Base-by-base conservation (phyloP, 768 basidiomycete genomes). In the Gloeopeniophorella convolvens region DNA sequence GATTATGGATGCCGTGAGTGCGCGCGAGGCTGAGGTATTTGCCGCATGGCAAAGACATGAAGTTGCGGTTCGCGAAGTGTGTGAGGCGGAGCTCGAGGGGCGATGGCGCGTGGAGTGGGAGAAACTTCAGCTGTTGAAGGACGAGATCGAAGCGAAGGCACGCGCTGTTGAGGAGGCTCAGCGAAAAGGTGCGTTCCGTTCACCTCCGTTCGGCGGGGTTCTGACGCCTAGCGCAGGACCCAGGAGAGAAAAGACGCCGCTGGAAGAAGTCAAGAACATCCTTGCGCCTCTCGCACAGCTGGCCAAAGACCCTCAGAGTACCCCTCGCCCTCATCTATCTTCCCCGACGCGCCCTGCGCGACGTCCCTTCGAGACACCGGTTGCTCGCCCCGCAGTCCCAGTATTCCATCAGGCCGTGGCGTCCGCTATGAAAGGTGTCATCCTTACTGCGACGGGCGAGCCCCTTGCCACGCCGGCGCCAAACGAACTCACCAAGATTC, bases 381-480 rank as follows among this genome's bases (percentile, higher is more conserved):
- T 75, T 12, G 70, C 64, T 24, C 74, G 77, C 26, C 54, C 67
- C 5, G 58, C 63, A 10, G 62, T 50, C 5, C 54, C 54, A 27
- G 28, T 51, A 28, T 51, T 60, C 28, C 60, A n/a, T n/a, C n/a
- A n/a, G n/a, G n/a, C 65, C 8, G n/a, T 50, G 15, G 65, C 58
- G 0, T 70, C 68, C 10, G 72, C 72, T 12, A 73, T 73, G 72
- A 71, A 71, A 55, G 72, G 89, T 3, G 85, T 92, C 32, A 73
- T 92, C 26, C 71, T 90, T 31, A 89, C 89, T 0, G 71, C 82
- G 7, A 89, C 89, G 0, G 89, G 89, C 7, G 81, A 89, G 61
- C 70, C 74, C 1, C 70, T 91, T 6, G 72, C 78, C 3, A 92
- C 89, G 11, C 89, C 89, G 1, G 72, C 76, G 2, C 84, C 83